Base-by-base conservation (phyloP, 108 stramenopile genomes). In the Parietichytrium sp. region DNA sequence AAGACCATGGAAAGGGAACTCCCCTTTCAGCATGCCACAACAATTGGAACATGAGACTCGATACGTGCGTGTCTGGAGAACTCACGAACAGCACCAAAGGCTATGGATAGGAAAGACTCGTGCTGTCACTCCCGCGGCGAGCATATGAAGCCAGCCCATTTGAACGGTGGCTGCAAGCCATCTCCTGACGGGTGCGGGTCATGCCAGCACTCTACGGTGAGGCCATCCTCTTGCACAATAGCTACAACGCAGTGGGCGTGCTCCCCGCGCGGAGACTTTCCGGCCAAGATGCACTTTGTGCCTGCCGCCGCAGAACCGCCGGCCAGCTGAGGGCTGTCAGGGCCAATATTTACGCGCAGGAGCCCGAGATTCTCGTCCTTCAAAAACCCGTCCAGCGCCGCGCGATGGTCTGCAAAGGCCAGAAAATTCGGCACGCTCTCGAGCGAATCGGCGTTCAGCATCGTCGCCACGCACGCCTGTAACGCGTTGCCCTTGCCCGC, bases 401-500 rank as follows among this genome's bases (percentile, higher is more conserved):
- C 61, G 38, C 36, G 36, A n/a, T 72, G 45, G 23, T 72, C 6
- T 23, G 61, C 61, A 42, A 33, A 33, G 42, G 38, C 45, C 33
- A 72, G 36, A 3, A 72, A 72, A 2, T 72, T 72, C 10, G 61
- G 61, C 15, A 72, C 61, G 6, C 25, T 25, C 33, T 36, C 33
- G 42, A 72, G 61, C 61, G 61, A 6, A 16, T 72, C 4, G 33
- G 61, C 61, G 10, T 72, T 25, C 15, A 72, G 20, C 61, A 72
- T n/a, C 33, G 61, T 72, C 0, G 61, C 61, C 42, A 72, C 61
- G 61, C 61, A 72, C 38, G 61, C 61, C 25, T 72, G 61, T 0
- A 72, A 42, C 2, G 61, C 61, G 42, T 72, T 72, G 10, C 61
- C 61, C 33, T 72, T 72, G 61, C 61, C 61, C 23, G 38, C 61